Base-by-base conservation (phyloP, 164 flowering plant species). In the Aristolochia contorta region DNA sequence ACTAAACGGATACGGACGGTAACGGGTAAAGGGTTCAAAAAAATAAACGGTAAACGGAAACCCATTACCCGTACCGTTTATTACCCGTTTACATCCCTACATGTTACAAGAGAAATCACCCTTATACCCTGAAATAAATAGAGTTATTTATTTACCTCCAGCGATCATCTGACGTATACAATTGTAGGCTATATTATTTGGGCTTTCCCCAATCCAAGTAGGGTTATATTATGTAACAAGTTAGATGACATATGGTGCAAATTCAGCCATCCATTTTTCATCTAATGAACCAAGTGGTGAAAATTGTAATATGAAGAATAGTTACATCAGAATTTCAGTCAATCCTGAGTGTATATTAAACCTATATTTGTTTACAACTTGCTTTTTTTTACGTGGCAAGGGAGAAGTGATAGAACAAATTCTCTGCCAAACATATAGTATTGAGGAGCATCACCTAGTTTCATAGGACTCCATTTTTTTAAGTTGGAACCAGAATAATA, bases 181-280 rank as follows among this genome's bases (percentile, higher is more conserved):
- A 94, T 96, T 43, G 90, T 77, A 20, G 99, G 99, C 99, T 97
- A 91, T 56, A 94, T 69, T 60, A 94, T 89, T 50, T 65, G 75
- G 53, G 91, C 84, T 51, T 87, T 81, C 43, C 97, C 96, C 47
- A 72, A 68, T 41, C 99, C 99, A 59, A 94, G 79, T 67, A 96
- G 90, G 16, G 62, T 73, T 75, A 79, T 82, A 72, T 87, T 91
- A 30, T 84, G 86, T 5, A 82, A 69, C 22, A 70, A 46, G 23
- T 97, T 97, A 0, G 96, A 76, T 64, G 97, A 89, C 91, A 87
- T 78, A 94, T 12, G 76, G 54, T 59, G 86, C 81, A 9, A 94
- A 71, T 77, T 94, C 99, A 54, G 79, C 70, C 97, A 94, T 89
- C 99, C 99, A 94, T 76, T 94, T 94, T 77, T 94, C 97, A 71